Base-by-base conservation (phyloP, 805 yeast species). In the Pichia paraexigua region DNA sequence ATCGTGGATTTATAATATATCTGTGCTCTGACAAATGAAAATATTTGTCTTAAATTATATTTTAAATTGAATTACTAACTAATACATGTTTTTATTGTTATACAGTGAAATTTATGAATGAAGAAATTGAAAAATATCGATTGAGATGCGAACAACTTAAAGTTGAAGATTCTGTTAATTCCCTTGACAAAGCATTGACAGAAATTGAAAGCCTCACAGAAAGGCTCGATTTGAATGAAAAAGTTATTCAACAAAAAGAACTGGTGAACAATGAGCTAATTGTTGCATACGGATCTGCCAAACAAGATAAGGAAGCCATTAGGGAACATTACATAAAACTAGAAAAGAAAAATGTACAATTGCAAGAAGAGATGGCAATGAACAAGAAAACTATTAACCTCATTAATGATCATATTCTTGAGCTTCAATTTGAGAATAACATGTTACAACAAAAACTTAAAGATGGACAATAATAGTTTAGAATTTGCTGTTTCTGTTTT, bases 381-480 rank as follows among this genome's bases (percentile, higher is more conserved):
- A 78, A 74, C 59, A 71, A 72, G 53, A 71, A 72, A 52, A 71
- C 75, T 28, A 67, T 78, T 32, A 81, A 77, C 48, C 59, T 75
- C 9, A 66, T 76, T 32, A 78, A 77, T 53, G 83, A 79, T 56
- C 79, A 77, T 55, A 60, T 75, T 8, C 62, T 79, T 48, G 71
- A 77, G 20, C 59, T 69, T 35, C 78, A 76, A 58, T 75, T 79
- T 43, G 82, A 78, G 58, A 72, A 70, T 50, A 76, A 76, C 51
- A 71, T 78, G 27, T 58, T 77, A 49, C 65, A 58, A 18, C 46
- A 42, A 67, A 60, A 35, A 35, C 39, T 35, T n/a, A 35, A 35
- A n/a, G 11, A 9, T 35, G 17, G 11, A 35, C 17, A n/a, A 10
- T 35, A 9, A 9, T 15, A 17, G 8, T 35, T 10, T 30, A 12